Base-by-base conservation (phyloP, 2,329 filamentous ascomycete species). In the Orbilia oligospora region DNA sequence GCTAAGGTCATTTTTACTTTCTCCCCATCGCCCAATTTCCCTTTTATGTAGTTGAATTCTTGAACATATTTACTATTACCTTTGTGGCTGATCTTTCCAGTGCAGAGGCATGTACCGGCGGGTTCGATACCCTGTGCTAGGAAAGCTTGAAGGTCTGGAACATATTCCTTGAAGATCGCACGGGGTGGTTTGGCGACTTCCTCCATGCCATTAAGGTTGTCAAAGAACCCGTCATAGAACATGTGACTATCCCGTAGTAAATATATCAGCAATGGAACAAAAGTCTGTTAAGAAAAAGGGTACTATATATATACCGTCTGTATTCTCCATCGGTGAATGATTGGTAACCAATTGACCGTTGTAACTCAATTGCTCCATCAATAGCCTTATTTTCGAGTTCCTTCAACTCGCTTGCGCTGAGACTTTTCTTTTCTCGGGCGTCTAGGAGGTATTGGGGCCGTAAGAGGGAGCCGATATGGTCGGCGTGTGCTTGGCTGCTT, bases 311-410 rank as follows among this genome's bases (percentile, higher is more conserved):
- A 18, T 64, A 71, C 73, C 86, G 82, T 79, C 85, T 83, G 82
- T 92, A 93, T 84, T 93, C 91, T 82, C 91, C 91, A 73, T 91
- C 91, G 3, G 90, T 91, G 65, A 93, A 86, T 16, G 88, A 88
- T 20, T 88, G 87, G 72, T 92, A 88, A 27, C 90, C 89, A 66
- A 90, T 86, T 77, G 89, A 85, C 80, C 88, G 85, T 85, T 93
- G 91, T 80, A 89, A 86, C 82, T 89, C 86, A 27, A 92, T 90
- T 63, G 92, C 88, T 56, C 90, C 87, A 67, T 87, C 87, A 82
- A 93, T 90, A 69, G 90, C 88, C 80, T 88, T 87, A 82, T 90
- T 88, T 84, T 94, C 92, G 24, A 91, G 84, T 0, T 86, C 86
- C 1, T 85, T 85, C 9, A 94, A 87, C 77, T 90, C 87, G n/a